A percentile compares a stretch with the other conserved stretches of the same genome.
Conservation (phyloP, 2,329 filamentous ascomycete species). For the Sporothrix dimorphospora region DNA sequence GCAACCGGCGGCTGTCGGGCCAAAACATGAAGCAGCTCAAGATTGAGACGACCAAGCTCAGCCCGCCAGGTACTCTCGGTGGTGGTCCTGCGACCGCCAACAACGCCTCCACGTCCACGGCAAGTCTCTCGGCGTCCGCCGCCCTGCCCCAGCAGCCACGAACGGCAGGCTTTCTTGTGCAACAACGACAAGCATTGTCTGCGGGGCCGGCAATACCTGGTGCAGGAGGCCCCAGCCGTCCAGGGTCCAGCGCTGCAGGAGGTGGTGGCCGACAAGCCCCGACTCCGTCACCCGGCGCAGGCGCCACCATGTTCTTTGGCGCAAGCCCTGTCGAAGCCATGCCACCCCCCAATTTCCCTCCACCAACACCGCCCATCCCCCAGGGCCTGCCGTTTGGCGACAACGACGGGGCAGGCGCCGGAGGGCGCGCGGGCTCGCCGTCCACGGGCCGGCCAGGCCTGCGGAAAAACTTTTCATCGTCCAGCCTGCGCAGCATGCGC, state of each 20-base stretch:
- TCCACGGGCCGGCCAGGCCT: constrained; percentile 53
- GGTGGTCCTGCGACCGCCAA: constrained; percentile 6
- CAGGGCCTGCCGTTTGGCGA: constrained; percentile 37
- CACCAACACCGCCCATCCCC: constrained; percentile 43
- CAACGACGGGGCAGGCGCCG: constrained; percentile 29
- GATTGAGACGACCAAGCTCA: constrained; percentile 71
- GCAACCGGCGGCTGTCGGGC: constrained; percentile 77
- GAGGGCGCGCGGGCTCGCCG: constrained; percentile 54
- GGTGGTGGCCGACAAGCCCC: constrained; percentile 42
- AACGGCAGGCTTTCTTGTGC: constrained; percentile 44
- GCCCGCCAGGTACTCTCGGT: constrained; percentile 32
- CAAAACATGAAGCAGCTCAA: constrained; percentile 81
- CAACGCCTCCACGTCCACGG: background rate
- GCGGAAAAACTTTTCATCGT: constrained; percentile 71
- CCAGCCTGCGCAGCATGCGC: constrained; percentile 71
- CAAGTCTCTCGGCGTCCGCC: constrained; percentile 13
- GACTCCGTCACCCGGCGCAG: constrained; percentile 39
- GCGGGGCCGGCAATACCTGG: constrained; percentile 42
- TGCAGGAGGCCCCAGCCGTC: constrained; percentile 34
- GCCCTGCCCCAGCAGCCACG: constrained; percentile 37
- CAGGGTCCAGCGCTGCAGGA: constrained; percentile 34
- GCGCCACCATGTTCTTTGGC: constrained; percentile 29
- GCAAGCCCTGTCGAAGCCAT: constrained; percentile 36
- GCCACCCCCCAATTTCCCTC: constrained; percentile 39
- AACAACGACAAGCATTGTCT: constrained; percentile 49